These are phyloP conservation scores for Cladosporium colombiae DNA, from an alignment of 2,329 filamentous ascomycete genomes.

Conservation along the genomic window DNA sequence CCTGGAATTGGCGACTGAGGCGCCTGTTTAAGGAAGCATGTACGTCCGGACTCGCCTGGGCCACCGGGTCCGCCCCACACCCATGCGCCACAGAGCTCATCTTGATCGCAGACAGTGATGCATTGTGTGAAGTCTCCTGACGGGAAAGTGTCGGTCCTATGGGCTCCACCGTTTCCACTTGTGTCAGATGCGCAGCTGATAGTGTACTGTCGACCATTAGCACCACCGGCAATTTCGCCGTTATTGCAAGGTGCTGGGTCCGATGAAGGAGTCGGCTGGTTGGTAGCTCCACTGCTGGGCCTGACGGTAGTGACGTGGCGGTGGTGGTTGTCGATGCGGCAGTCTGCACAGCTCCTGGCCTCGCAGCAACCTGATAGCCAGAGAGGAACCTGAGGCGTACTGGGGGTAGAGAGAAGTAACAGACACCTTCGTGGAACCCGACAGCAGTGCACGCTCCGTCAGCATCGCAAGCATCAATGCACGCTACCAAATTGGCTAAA, in stretches of 20 bases:
- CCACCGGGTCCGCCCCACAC: conserved; percentile 5
- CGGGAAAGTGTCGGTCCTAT: background rate
- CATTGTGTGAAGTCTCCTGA: conserved; percentile 19
- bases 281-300: background rate
- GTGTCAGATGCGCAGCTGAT: conserved; percentile 19
- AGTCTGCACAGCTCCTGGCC: background rate
- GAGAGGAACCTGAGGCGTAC: background rate
- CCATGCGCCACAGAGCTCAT: conserved; percentile 13
- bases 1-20: conserved; percentile 16
- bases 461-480: conserved; percentile 9
- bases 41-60: background rate
- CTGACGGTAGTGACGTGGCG: background rate
- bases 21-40: conserved; percentile 19
- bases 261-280: background rate
- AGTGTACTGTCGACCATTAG: conserved; percentile 13
- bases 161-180: conserved; percentile 9
- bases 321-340: background rate
- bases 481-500: conserved; percentile 2
- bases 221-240: background rate
- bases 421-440: background rate
- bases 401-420: background rate
- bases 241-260: background rate
- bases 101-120: conserved; percentile 1
- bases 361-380: background rate
- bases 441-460: conserved; percentile 1